These are phyloP conservation scores for Acanthamoeba royreba DNA, from an alignment of 208 protist species.

Conservation along the genomic window DNA sequence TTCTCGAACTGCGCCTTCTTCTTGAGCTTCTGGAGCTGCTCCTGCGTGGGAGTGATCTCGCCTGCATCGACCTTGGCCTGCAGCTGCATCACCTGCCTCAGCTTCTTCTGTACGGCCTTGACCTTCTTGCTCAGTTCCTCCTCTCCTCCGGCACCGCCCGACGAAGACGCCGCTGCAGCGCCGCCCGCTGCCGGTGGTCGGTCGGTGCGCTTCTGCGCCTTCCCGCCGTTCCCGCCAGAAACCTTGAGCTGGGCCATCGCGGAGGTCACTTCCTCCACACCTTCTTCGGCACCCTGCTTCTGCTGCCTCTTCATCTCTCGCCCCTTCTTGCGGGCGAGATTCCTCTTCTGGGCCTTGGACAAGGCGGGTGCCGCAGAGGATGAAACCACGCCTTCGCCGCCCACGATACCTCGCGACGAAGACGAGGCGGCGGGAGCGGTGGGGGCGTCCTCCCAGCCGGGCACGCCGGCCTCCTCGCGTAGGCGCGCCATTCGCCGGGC, in stretches of 20 bases:
- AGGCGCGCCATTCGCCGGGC: slow-evolving; percentile 1
- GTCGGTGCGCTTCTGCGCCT: background rate
- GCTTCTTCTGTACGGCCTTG: slow-evolving; percentile 41
- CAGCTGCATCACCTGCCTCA: slow-evolving; percentile 3
- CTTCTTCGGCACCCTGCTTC: background rate
- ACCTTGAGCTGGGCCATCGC: background rate
- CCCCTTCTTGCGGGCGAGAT: background rate
- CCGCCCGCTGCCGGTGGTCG: background rate
- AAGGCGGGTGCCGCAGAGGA: background rate
- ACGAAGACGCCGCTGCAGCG: background rate
- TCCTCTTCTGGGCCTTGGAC: background rate
- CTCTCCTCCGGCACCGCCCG: background rate
- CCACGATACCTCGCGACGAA: background rate
- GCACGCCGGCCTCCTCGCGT: background rate
- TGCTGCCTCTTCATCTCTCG: background rate
- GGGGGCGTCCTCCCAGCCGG: background rate
- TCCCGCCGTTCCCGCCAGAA: background rate
- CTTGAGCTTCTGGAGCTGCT: slow-evolving; percentile 33
- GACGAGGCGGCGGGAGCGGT: background rate
- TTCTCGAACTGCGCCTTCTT: slow-evolving; percentile 11
- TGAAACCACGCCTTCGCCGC: background rate
- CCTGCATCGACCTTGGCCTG: slow-evolving; percentile 7
- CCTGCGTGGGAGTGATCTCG: background rate
- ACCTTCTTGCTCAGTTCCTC: slow-evolving; percentile 42
- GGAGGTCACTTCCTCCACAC: background rate